These are phyloP conservation scores for Eremothecium coryli DNA, from an alignment of 1,139 yeast genomes.

Conservation along the genomic window DNA sequence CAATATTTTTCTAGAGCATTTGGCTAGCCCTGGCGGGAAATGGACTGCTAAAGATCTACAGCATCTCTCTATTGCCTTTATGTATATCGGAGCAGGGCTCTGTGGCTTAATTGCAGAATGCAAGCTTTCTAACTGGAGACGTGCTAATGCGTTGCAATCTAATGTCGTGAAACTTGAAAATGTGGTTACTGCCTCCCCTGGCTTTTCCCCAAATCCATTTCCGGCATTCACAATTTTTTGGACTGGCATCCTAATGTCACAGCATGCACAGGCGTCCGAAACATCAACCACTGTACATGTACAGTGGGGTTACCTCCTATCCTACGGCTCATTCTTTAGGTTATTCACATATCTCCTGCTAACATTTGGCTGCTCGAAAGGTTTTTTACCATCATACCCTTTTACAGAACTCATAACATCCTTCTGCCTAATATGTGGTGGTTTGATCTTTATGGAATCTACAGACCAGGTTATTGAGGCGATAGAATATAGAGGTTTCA, in stretches of 20 bases:
- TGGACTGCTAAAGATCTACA: constrained; percentile 94
- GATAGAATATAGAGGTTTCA: constrained; percentile 75
- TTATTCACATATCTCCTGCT: constrained; percentile 55
- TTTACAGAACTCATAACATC: constrained; percentile 74
- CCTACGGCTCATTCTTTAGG: constrained; percentile 71
- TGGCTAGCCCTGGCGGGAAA: constrained; percentile 61
- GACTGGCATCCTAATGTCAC: constrained; percentile 96
- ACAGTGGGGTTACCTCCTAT: constrained; percentile 85
- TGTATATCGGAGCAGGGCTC: constrained; percentile 85
- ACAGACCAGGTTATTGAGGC: constrained; percentile 78
- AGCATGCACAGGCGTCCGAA: constrained; percentile 75
- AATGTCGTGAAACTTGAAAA: constrained; percentile 21
- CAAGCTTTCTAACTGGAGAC: constrained; percentile 37
- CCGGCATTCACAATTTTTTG: constrained; percentile 88
- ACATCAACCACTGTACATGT: constrained; percentile 71
- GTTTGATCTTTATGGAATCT: constrained; percentile 83
- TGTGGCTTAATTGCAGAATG: constrained; percentile 80
- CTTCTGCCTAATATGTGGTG: constrained; percentile 78
- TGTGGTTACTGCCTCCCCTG: constrained; percentile 47
- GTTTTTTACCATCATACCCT: constrained; percentile 52
- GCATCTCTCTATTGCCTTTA: constrained; percentile 90
- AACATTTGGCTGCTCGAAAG: constrained; percentile 41
- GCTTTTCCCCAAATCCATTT: constrained; percentile 82
- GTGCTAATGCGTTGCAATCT: constrained; percentile 28
- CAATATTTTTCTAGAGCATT: constrained; percentile 81